Evolutionary conservation across 768 basidiomycete genomes (phyloP).

Genomic region (Omphalotus guepiniiformis): DNA sequence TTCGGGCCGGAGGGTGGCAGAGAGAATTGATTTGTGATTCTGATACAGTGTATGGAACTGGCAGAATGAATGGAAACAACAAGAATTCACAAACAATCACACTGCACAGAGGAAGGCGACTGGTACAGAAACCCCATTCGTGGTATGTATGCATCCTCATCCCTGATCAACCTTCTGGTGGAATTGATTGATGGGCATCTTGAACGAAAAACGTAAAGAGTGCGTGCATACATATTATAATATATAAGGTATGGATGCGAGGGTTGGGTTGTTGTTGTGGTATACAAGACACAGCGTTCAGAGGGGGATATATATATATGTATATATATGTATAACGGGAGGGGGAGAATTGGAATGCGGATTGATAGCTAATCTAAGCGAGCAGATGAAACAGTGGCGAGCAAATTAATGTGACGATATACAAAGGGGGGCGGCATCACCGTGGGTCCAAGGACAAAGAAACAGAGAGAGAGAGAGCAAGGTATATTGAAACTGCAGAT

Average conservation of each 20-base stretch:
- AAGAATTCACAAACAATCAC: too few relatives aligned
- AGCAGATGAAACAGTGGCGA: background rate
- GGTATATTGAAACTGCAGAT: background rate
- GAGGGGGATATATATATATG: too few relatives aligned
- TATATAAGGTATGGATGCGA: background rate
- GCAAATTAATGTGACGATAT: background rate
- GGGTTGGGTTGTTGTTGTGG: background rate
- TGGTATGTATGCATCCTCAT: too few relatives aligned
- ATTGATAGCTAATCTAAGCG: background rate
- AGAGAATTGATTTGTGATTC: too few relatives aligned
- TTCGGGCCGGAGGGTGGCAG: too few relatives aligned
- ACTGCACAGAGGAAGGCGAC: too few relatives aligned
- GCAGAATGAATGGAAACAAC: too few relatives aligned
- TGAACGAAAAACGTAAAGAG: background rate
- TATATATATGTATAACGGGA: too few relatives aligned
- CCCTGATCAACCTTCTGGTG: constrained; percentile 2
- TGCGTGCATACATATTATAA: constrained; percentile 5
- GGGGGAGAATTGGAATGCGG: background rate
- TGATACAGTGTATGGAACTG: too few relatives aligned
- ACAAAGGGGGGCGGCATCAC: background rate
- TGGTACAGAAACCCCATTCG: too few relatives aligned
- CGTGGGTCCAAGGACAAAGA: constrained; percentile 2
- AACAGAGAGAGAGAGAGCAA: constrained; percentile 2
- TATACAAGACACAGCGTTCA: constrained; percentile 6
- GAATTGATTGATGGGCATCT: constrained; percentile 6